Percentiles rank a stretch among this genome's conserved stretches.
phyloP scores from a whole-genome alignment of 2,329 filamentous ascomycete genomes.

The Lasiodiplodia sp. region DNA sequence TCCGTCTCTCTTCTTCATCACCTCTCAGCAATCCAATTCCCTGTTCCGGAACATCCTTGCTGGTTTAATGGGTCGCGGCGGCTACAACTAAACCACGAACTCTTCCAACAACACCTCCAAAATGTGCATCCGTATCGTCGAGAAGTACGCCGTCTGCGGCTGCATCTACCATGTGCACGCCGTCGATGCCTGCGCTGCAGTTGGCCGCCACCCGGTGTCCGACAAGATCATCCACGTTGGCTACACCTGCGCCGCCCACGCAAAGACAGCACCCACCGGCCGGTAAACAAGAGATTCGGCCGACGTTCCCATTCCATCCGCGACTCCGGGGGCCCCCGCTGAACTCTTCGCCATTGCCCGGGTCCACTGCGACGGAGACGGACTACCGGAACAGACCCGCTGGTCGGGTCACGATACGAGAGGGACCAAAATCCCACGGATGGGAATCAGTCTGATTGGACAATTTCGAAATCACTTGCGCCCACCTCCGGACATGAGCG shows the following conservation, averaged over 20 bases:
- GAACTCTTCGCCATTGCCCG: constrained; percentile 6
- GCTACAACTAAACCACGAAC: constrained; percentile 10
- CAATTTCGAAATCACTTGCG: constrained; percentile 2
- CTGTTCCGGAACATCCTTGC: background rate
- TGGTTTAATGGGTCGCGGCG: constrained; percentile 17
- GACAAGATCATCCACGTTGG: constrained; percentile 44
- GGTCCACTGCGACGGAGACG: constrained; percentile 22
- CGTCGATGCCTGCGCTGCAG: constrained; percentile 44
- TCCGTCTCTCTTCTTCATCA: background rate
- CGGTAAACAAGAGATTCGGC: constrained; percentile 5
- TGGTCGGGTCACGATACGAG: constrained; percentile 21
- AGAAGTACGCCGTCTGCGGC: constrained; percentile 47
- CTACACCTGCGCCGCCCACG: constrained; percentile 35
- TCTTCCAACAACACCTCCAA: constrained; percentile 15
- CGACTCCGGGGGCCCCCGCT: constrained; percentile 18
- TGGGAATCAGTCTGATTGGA: constrained; percentile 3
- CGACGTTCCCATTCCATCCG: constrained; percentile 3
- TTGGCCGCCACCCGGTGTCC: constrained; percentile 41
- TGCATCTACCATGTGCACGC: constrained; percentile 46
- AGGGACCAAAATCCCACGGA: background rate
- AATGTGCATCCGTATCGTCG: constrained; percentile 47
- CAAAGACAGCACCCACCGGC: constrained; percentile 20
- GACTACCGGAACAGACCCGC: constrained; percentile 16
- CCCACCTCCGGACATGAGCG: constrained; percentile 17
- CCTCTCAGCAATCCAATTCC: background rate